Percentiles rank a stretch among this genome's conserved stretches.
Conservation (phyloP, 2,329 filamentous ascomycete species). For the Monosporascus sp. region DNA sequence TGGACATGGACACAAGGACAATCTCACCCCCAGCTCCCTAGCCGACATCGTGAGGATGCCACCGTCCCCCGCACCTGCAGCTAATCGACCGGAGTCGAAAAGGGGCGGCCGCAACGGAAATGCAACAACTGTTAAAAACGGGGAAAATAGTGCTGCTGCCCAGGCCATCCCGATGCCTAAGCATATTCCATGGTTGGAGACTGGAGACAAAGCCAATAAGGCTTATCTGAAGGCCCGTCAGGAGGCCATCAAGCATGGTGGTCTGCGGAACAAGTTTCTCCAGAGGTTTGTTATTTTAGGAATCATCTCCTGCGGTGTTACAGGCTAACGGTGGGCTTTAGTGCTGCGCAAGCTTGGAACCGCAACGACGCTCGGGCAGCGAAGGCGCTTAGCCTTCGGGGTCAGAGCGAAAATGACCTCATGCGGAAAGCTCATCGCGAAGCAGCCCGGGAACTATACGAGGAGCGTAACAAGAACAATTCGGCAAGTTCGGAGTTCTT, state of each 20-base stretch:
- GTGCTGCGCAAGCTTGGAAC: slow-evolving; percentile 97
- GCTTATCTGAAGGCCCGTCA: slow-evolving; percentile 91
- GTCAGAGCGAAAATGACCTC: slow-evolving; percentile 92
- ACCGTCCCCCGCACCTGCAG: slow-evolving; percentile 68
- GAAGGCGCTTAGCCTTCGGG: slow-evolving; percentile 87
- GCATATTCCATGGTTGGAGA: slow-evolving; percentile 95
- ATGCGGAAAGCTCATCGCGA: slow-evolving; percentile 97
- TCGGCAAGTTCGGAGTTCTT: slow-evolving; percentile 67
- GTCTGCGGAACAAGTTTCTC: slow-evolving; percentile 91
- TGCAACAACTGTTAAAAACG: slow-evolving; percentile 56
- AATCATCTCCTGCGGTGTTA: not conserved
- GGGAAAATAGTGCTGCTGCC: slow-evolving; percentile 75
- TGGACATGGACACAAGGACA: slow-evolving; percentile 65
- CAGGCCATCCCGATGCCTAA: slow-evolving; percentile 82
- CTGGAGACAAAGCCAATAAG: slow-evolving; percentile 84
- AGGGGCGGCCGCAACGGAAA: slow-evolving; percentile 60
- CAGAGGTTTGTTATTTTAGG: slow-evolving; percentile 61
- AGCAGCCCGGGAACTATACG: slow-evolving; percentile 85
- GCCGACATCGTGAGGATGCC: slow-evolving; percentile 96
- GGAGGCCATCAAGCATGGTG: slow-evolving; percentile 96
- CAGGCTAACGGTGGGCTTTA: slow-evolving; percentile 30
- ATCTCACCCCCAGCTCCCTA: slow-evolving; percentile 66
- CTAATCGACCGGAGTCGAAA: slow-evolving; percentile 54
- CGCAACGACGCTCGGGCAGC: slow-evolving; percentile 94
- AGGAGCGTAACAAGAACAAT: slow-evolving; percentile 77